These are phyloP conservation scores for Malus sylvestris DNA, from an alignment of 306 rosid species.

Conservation along the genomic window DNA sequence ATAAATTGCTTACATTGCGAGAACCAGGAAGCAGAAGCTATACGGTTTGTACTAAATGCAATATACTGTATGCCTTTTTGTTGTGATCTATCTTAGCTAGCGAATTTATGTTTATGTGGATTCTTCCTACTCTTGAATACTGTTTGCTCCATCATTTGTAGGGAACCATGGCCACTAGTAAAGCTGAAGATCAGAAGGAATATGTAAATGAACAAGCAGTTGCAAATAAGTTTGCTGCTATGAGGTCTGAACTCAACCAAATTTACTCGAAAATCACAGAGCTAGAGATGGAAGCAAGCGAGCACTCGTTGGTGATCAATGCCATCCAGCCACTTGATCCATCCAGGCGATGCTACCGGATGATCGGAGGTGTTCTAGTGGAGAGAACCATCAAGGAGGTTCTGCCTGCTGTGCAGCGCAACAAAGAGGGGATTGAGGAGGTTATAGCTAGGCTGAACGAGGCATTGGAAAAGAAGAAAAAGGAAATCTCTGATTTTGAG, in stretches of 20 bases:
- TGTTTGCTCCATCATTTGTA: not conserved
- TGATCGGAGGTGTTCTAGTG: constrained; percentile 97
- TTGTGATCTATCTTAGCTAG: not conserved
- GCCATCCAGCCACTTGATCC: constrained; percentile 92
- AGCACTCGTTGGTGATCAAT: constrained; percentile 71
- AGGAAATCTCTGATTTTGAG: constrained; percentile 81
- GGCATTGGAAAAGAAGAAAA: constrained; percentile 85
- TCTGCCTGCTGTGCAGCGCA: constrained; percentile 87
- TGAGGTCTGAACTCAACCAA: constrained; percentile 92
- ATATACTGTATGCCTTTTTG: not conserved
- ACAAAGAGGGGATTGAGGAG: constrained; percentile 89
- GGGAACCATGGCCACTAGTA: constrained; percentile 62
- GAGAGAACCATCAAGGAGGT: constrained; percentile 96
- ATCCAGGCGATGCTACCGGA: constrained; percentile 82
- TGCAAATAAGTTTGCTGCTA: constrained; percentile 69
- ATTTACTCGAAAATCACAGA: constrained; percentile 90
- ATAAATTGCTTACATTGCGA: not conserved
- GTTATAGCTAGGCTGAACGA: constrained; percentile 75
- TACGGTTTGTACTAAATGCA: not conserved
- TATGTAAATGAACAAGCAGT: constrained; percentile 78
- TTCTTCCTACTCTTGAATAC: not conserved
- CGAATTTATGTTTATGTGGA: not conserved
- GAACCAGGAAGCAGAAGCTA: not conserved
- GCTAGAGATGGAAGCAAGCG: constrained; percentile 92
- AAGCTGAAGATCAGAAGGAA: constrained; percentile 55